Evolutionary conservation across 2,329 filamentous ascomycete species (phyloP), one percentile per base, ranked within the genome.

Genomic region (Ambrosiella xylebori): DNA sequence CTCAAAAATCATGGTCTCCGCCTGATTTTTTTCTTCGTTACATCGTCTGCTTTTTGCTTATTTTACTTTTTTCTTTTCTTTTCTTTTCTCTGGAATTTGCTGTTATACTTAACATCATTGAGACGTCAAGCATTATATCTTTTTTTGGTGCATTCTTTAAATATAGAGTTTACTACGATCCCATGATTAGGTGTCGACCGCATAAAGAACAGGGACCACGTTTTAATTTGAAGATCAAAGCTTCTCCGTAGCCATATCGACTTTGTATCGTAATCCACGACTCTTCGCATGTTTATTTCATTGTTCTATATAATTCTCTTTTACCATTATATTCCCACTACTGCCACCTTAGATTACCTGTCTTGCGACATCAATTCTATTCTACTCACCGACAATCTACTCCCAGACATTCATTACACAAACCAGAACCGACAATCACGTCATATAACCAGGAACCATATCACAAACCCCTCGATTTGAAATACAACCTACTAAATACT

Each of bases 1-100:
- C 27, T 27, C 27, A 41, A n/a, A 50, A 36, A 54, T 27, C 2
- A 36, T 44, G 7, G 2, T 35, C 38, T 41, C 6, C n/a, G 39
- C 39, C 39, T 41, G n/a, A 41, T n/a, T 12, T 41, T 41, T 12
- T 41, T 12, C 39, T n/a, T 12, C n/a, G 11, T 41, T 41, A 6
- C 39, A 41, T n/a, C 39, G 39, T 12, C 13, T 51, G 19, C n/a
- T 51, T 51, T 51, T 41, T 17, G 15, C 17, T 38, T 50, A 1
- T 57, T 51, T 50, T 40, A 17, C 47, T 45, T 52, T 56, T 53
- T 56, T 56, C 12, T 54, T 39, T 56, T 56, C 12, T 54, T 39
- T 56, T 56, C 19, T 36, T 44, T 56, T 35, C n/a, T 38, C 37
- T 56, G 27, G 4, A 27, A 27, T 27, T 3, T 27, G 27, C 27